phyloP scores from a whole-genome alignment of 306 rosid species.

The Vachellia pachyceras region DNA sequence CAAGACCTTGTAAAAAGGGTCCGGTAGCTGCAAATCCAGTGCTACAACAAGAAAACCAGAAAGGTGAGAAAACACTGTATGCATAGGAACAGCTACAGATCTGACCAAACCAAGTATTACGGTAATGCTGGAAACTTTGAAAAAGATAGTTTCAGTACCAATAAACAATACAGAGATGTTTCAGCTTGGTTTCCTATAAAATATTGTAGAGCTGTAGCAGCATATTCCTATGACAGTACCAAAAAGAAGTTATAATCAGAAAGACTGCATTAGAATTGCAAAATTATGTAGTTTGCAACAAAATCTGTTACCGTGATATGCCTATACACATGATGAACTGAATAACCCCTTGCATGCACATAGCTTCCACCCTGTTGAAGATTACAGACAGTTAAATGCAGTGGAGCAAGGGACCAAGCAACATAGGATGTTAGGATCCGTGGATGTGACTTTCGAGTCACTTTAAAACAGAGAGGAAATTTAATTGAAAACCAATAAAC shows the following conservation, averaged over 20 bases:
- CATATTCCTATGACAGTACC: conserved; percentile 72
- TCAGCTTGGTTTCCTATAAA: conserved; percentile 77
- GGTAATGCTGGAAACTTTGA: conserved; percentile 10
- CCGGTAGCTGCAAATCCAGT: conserved; percentile 90
- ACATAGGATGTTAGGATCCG: conserved; percentile 10
- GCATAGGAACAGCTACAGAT: conserved; percentile 8
- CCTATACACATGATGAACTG: conserved; percentile 73
- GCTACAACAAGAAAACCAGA: conserved; percentile 56
- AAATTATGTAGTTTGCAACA: conserved; percentile 22
- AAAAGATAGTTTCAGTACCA: conserved; percentile 62
- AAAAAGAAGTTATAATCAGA: conserved; percentile 17
- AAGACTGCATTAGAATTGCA: conserved; percentile 31
- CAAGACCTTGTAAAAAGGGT: conserved; percentile 73
- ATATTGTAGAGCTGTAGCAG: conserved; percentile 77
- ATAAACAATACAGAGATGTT: conserved; percentile 66
- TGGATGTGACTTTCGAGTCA: conserved; percentile 26
- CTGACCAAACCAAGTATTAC: conserved; percentile 29
- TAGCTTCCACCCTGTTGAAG: conserved; percentile 87
- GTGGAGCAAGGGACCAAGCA: neutral
- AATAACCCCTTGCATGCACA: conserved; percentile 88
- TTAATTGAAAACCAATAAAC: conserved; percentile 3
- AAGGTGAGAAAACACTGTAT: conserved; percentile 36
- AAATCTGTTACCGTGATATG: conserved; percentile 71
- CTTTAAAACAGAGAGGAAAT: neutral
- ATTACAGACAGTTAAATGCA: conserved; percentile 35